These are phyloP conservation scores for Cryptococcus sp. DNA, from an alignment of 1,284 basidiomycete species.

Conservation along the genomic window DNA sequence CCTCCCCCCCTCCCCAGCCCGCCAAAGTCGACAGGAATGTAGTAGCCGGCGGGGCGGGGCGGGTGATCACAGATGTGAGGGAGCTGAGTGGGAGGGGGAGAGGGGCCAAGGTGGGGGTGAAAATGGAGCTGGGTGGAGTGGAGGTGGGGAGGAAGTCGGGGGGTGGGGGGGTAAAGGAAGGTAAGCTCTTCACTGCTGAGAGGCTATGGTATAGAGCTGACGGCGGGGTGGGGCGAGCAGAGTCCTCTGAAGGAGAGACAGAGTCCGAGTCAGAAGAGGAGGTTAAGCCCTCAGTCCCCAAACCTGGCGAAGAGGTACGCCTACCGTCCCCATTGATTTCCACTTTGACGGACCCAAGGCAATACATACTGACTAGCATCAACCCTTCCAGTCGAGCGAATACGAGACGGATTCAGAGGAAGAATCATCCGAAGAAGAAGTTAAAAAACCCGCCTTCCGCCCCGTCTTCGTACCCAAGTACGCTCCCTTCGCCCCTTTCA, in stretches of 20 bases:
- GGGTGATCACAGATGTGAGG: slow-evolving; percentile 28
- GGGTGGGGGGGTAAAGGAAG: slow-evolving; percentile 32
- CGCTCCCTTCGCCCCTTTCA: slow-evolving; percentile 6
- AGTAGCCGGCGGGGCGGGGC: slow-evolving; percentile 48
- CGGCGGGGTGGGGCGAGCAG: slow-evolving; percentile 15
- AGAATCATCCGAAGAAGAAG: slow-evolving; percentile 29
- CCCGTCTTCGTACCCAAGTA: slow-evolving; percentile 49
- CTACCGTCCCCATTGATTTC: not conserved
- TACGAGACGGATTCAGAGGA: slow-evolving; percentile 50
- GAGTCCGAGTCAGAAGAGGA: slow-evolving; percentile 39
- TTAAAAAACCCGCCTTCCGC: slow-evolving; percentile 46
- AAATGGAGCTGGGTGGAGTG: slow-evolving; percentile 37
- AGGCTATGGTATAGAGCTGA: not conserved
- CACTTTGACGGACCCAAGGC: not conserved
- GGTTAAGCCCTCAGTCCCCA: slow-evolving; percentile 20
- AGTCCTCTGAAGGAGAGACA: slow-evolving; percentile 32
- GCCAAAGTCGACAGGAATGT: slow-evolving; percentile 20
- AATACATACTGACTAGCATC: not conserved
- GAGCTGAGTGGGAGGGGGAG: slow-evolving; percentile 7
- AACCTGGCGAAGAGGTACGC: slow-evolving; percentile 22
- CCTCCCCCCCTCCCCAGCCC: not conserved
- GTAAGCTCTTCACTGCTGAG: slow-evolving; percentile 11
- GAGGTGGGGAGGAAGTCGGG: slow-evolving; percentile 37
- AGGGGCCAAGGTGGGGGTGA: slow-evolving; percentile 17
- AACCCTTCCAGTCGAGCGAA: slow-evolving; percentile 40